Evolutionary conservation across 2,329 filamentous ascomycete species (phyloP).

Genomic region (Parastagonospora nodorum): DNA sequence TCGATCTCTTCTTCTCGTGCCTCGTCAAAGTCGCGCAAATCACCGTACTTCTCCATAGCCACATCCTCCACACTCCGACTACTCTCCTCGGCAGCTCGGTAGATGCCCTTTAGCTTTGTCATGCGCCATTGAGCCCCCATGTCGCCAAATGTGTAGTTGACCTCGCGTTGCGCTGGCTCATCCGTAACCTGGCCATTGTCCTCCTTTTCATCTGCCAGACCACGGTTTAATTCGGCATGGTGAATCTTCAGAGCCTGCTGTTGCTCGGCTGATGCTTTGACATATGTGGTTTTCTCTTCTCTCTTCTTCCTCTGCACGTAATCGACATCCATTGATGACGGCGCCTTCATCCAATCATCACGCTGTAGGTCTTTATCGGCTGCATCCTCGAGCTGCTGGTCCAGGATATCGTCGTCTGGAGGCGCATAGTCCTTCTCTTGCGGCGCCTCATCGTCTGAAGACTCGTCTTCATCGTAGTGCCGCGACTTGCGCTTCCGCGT

Average conservation of each 20-base stretch:
- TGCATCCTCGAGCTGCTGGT: constrained; percentile 48
- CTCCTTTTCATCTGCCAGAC: constrained; percentile 63
- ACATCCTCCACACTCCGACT: constrained; percentile 78
- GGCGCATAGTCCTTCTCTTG: constrained; percentile 53
- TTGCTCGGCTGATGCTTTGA: constrained; percentile 55
- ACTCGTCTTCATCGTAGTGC: constrained; percentile 40
- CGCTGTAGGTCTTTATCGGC: constrained; percentile 59
- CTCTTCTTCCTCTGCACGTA: constrained; percentile 71
- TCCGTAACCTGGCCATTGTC: constrained; percentile 35
- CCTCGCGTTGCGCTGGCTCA: constrained; percentile 62
- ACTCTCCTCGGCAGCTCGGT: constrained; percentile 75
- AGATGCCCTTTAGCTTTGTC: constrained; percentile 89
- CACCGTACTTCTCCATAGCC: constrained; percentile 80
- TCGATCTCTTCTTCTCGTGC: constrained; percentile 93
- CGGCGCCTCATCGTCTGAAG: constrained; percentile 38
- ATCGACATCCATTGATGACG: constrained; percentile 80
- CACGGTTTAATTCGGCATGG: constrained; percentile 77
- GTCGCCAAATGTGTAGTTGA: constrained; percentile 88
- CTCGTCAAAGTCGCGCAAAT: constrained; percentile 84
- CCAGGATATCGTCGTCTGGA: constrained; percentile 51
- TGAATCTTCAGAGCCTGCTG: constrained; percentile 75
- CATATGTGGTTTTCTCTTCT: constrained; percentile 49
- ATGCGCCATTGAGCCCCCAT: constrained; percentile 92
- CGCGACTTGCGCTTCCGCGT: constrained; percentile 39
- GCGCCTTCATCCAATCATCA: constrained; percentile 94